Conservation (phyloP, 176 grass and related monocot genomes). For the Avena atlantica region DNA sequence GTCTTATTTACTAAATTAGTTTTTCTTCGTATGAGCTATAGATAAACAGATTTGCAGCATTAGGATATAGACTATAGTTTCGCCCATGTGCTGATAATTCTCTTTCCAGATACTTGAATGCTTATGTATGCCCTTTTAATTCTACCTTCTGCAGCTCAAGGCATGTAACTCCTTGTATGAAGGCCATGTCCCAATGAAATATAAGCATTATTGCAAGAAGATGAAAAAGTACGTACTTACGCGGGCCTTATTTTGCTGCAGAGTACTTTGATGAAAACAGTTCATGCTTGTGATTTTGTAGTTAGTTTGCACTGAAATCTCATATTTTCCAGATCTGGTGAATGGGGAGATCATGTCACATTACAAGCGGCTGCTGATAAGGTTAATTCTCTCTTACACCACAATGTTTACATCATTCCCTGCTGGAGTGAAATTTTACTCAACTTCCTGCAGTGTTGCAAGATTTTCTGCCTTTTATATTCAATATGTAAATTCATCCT, state of each 20-base stretch:
- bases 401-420: slow-evolving; percentile 15
- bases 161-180: slow-evolving; percentile 75
- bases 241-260: neutral
- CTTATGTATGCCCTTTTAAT: slow-evolving; percentile 32
- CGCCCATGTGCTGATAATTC: neutral
- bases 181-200: slow-evolving; percentile 97
- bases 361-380: slow-evolving; percentile 95
- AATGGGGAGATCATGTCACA: slow-evolving; percentile 99
- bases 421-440: slow-evolving; percentile 1
- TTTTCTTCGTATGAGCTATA: slow-evolving; percentile 11
- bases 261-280: slow-evolving; percentile 25
- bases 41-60: slow-evolving; percentile 14
- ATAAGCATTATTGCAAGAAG: slow-evolving; percentile 95
- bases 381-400: slow-evolving; percentile 47
- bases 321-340: slow-evolving; percentile 64
- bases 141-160: slow-evolving; percentile 82
- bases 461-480: neutral
- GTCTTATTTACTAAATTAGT: slow-evolving; percentile 3
- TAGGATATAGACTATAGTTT: neutral
- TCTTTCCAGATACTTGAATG: neutral
- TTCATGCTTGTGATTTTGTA: slow-evolving; percentile 20
- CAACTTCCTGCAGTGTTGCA: neutral
- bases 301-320: slow-evolving; percentile 7
- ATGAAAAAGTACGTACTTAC: slow-evolving; percentile 86
- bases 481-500: neutral